Base-by-base conservation (phyloP, 2,329 filamentous ascomycete genomes). In the Neofusicoccum umdonicola region DNA sequence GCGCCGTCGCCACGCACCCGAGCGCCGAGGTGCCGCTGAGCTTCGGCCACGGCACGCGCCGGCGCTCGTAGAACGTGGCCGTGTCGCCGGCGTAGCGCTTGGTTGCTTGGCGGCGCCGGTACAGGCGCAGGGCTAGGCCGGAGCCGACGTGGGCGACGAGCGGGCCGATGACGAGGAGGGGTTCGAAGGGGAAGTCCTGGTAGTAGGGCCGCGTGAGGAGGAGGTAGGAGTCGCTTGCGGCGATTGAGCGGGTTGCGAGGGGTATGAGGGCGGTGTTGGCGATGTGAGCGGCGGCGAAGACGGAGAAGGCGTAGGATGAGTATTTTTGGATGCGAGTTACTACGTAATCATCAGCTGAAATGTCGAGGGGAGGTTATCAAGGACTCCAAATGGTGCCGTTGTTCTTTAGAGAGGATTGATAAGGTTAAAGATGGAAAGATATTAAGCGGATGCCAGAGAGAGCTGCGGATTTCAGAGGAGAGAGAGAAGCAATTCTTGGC, bases 171-270 rank as follows among this genome's bases (percentile, higher is more conserved):
- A 98, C 86, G 67, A 98, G 83, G 19, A 96, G 80, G 3, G 92
- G 91, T 74, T 97, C 93, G 15, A 91, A 81, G 1, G 89, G 84
- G 1, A 71, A 64, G 22, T 92, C 93, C 77, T 97, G 94, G 81
- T 98, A 98, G 76, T 95, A 88, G 56, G 96, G 93, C 67, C 94
- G 88, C 34, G 93, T 93, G 76, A 97, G 91, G 68, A 98, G 89
- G 56, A 98, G 88, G 77, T 93, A 96, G 57, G 88, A 88, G 74
- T 97, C 93, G 66, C 90, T 90, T 61, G 80, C 67, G 87, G 87
- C 73, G 92, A 93, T 71, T 66, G 79, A 73, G 65, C 70, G 69
- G 56, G 73, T 70, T 60, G 71, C 60, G 67, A 76, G 70, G 34
- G 73, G 72, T 69, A 77, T 71, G 67, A 68, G 66, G 72, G 71